Percentiles rank a stretch among this genome's conserved stretches.
These are phyloP conservation scores for Pichia sp. DNA, from an alignment of 1,139 yeast genomes.

Conservation along the genomic window DNA sequence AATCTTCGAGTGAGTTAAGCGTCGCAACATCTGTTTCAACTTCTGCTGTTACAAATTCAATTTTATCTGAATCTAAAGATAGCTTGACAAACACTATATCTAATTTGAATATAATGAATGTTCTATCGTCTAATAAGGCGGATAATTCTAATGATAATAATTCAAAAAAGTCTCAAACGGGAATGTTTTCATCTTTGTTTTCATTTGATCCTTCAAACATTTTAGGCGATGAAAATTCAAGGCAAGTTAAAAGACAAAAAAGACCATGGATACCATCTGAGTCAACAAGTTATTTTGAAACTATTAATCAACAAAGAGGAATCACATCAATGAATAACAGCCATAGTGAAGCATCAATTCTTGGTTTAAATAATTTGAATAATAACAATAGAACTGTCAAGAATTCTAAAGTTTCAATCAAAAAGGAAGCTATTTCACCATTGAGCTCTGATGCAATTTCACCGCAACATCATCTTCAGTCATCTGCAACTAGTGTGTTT, in stretches of 20 bases:
- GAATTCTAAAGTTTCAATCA: conserved; percentile 10
- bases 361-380: too few relatives aligned
- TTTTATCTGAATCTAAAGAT: not conserved
- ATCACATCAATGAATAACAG: conserved; percentile 28
- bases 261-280: conserved; percentile 31
- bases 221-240: conserved; percentile 16
- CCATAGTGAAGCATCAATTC: conserved; percentile 38
- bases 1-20: conserved; percentile 51
- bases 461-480: conserved; percentile 26
- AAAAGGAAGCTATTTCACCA: conserved; percentile 29
- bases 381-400: not conserved
- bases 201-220: conserved; percentile 15
- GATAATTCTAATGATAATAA: not conserved
- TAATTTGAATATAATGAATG: conserved; percentile 4
- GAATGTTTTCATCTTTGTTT: conserved; percentile 14
- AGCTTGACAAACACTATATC: not conserved
- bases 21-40: conserved; percentile 21
- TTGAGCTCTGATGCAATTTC: conserved; percentile 28
- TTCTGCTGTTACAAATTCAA: conserved; percentile 21
- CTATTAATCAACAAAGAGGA: conserved; percentile 24
- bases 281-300: conserved; percentile 23
- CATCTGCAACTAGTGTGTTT: conserved; percentile 28
- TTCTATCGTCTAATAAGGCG: conserved; percentile 24
- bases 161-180: conserved; percentile 21
- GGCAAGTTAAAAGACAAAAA: conserved; percentile 34